Percentiles rank a stretch among this genome's conserved stretches.
These are phyloP conservation scores for Zygnema cylindricum DNA, from an alignment of 139 green algal species.

Conservation along the genomic window DNA sequence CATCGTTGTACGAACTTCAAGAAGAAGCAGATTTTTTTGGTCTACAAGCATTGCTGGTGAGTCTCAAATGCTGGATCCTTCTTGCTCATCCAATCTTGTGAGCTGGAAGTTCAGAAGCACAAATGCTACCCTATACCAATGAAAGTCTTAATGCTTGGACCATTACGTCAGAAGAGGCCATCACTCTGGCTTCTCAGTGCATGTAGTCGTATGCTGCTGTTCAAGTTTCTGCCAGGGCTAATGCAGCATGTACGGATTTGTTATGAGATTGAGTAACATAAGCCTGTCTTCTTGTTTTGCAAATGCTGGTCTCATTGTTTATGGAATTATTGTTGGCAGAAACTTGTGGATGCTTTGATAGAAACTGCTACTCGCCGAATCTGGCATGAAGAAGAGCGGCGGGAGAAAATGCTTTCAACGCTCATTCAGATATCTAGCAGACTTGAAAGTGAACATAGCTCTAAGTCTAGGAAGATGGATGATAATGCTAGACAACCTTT, in stretches of 20 bases:
- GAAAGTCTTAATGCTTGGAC: neutral
- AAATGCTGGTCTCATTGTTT: neutral
- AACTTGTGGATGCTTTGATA: neutral
- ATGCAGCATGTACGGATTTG: too few species aligned
- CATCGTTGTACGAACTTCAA: neutral
- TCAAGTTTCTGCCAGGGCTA: constrained; percentile 8
- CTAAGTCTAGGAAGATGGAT: neutral
- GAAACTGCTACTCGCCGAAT: neutral
- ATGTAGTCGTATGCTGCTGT: neutral
- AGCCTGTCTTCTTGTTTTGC: neutral
- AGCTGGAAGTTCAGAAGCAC: too few species aligned
- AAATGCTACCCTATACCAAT: too few species aligned
- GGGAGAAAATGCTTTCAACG: neutral
- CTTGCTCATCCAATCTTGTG: constrained; percentile 7
- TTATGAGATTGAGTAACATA: neutral
- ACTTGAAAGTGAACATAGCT: neutral
- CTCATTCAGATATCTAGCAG: neutral
- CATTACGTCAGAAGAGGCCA: neutral
- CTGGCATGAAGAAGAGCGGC: neutral
- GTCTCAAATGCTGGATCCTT: neutral
- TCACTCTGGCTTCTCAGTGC: neutral
- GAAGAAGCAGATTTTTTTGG: neutral
- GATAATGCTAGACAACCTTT: neutral
- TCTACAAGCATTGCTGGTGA: constrained; percentile 2
- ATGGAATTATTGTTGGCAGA: neutral